Evolutionary conservation across 176 grass and related monocot species (phyloP).

Genomic region (Eleusine coracana): DNA sequence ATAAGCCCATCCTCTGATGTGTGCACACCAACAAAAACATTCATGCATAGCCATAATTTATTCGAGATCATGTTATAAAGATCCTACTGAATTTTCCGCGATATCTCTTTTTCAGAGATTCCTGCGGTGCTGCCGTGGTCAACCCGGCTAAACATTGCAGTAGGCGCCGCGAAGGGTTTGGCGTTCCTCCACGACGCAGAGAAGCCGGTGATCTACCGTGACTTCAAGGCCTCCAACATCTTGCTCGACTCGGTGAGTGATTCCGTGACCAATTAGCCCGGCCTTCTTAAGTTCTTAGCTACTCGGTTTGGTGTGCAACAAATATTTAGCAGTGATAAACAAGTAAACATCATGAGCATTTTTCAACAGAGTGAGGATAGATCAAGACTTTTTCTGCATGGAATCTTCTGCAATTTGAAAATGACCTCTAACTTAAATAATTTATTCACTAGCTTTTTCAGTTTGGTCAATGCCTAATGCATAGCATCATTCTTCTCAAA

Average conservation of each 20-base stretch:
- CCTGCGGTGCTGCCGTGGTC: slow-evolving; percentile 62
- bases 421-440: neutral
- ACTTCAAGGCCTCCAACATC: slow-evolving; percentile 91
- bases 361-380: neutral
- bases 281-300: neutral
- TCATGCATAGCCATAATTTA: neutral
- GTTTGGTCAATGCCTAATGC: neutral
- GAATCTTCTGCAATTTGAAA: neutral
- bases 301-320: neutral
- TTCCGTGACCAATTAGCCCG: neutral
- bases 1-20: neutral
- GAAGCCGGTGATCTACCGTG: slow-evolving; percentile 92
- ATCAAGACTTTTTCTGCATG: neutral
- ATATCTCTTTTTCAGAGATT: slow-evolving; percentile 43
- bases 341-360: too few relatives aligned
- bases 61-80: neutral
- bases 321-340: neutral
- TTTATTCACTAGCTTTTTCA: neutral
- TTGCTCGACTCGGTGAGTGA: slow-evolving; percentile 71
- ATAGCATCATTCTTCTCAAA: neutral
- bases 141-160: slow-evolving; percentile 71
- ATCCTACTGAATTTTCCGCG: neutral
- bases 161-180: slow-evolving; percentile 79
- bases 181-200: slow-evolving; percentile 81
- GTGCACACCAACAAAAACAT: neutral